A percentile compares a stretch with the other conserved stretches of the same genome.
phyloP scores from a whole-genome alignment of 208 protist genomes.

The Trypanosoma rangeli region DNA sequence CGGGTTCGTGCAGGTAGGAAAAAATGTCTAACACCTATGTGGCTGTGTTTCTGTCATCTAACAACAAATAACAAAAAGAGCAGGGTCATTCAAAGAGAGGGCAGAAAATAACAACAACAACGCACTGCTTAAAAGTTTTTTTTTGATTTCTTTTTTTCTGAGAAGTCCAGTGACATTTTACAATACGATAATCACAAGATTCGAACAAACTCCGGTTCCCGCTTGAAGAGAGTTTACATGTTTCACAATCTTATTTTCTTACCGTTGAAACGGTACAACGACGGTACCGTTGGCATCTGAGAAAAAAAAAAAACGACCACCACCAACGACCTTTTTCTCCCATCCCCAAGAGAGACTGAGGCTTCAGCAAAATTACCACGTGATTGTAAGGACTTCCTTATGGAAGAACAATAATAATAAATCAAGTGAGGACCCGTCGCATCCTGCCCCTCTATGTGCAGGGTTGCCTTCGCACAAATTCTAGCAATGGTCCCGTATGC shows the following conservation, averaged over 20 bases:
- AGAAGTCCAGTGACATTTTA: constrained; percentile 23
- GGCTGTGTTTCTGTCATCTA: not conserved
- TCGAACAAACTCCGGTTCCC: not conserved
- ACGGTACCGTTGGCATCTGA: constrained; percentile 36
- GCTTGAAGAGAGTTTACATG: not conserved
- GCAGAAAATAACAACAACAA: too few relatives aligned
- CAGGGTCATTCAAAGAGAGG: not conserved
- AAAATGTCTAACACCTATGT: not conserved
- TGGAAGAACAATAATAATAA: too few relatives aligned
- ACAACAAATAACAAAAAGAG: not conserved
- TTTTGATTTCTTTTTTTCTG: constrained; percentile 40
- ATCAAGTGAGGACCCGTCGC: not conserved
- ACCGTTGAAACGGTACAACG: not conserved
- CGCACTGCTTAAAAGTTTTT: too few relatives aligned
- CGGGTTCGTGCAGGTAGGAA: not conserved
- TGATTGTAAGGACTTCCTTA: too few relatives aligned
- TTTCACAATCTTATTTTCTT: constrained; percentile 10
- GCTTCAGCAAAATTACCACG: too few relatives aligned
- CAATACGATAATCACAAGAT: not conserved
- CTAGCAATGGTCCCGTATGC: constrained; percentile 7
- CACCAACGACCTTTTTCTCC: constrained; percentile 5
- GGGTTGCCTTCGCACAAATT: constrained; percentile 18
- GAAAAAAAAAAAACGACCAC: constrained; percentile 35
- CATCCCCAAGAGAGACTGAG: constrained; percentile 16
- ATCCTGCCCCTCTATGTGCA: not conserved